A percentile compares a stretch with the other conserved stretches of the same genome.
Evolutionary conservation across 768 basidiomycete genomes (phyloP).

Genomic region (Lyophyllum decastes): DNA sequence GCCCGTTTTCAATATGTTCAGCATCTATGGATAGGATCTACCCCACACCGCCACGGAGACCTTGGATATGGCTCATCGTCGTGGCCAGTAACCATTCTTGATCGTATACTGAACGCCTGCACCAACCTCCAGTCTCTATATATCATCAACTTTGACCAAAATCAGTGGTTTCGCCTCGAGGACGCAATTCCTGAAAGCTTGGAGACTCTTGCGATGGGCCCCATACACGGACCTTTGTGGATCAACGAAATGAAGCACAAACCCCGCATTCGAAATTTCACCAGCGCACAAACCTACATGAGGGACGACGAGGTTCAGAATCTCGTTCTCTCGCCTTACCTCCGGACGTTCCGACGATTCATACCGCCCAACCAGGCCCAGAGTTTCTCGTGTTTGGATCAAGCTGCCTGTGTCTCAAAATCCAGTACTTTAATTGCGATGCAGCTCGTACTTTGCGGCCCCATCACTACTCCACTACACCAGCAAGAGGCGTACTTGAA

Average conservation of each 20-base stretch:
- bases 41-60: conserved; percentile 17
- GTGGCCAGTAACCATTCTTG: conserved; percentile 34
- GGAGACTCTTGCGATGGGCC: conserved; percentile 32
- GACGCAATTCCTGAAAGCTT: conserved; percentile 31
- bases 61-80: conserved; percentile 28
- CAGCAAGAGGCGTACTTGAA: not conserved
- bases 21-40: conserved; percentile 33
- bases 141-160: conserved; percentile 32
- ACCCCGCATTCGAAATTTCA: conserved; percentile 27
- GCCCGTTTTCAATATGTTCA: conserved; percentile 23
- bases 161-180: conserved; percentile 29
- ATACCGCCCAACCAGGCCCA: not conserved
- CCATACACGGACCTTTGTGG: conserved; percentile 33
- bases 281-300: conserved; percentile 35
- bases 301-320: conserved; percentile 35
- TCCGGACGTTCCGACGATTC: conserved; percentile 28
- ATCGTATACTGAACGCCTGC: conserved; percentile 30
- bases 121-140: conserved; percentile 27
- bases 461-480: not conserved
- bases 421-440: conserved; percentile 7
- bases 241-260: conserved; percentile 26
- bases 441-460: not conserved
- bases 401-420: not conserved
- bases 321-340: conserved; percentile 27
- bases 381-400: not conserved